A percentile compares a stretch with the other conserved stretches of the same genome.
Conservation (phyloP, 1,284 basidiomycete genomes). For the Agroathelia rolfsii region DNA sequence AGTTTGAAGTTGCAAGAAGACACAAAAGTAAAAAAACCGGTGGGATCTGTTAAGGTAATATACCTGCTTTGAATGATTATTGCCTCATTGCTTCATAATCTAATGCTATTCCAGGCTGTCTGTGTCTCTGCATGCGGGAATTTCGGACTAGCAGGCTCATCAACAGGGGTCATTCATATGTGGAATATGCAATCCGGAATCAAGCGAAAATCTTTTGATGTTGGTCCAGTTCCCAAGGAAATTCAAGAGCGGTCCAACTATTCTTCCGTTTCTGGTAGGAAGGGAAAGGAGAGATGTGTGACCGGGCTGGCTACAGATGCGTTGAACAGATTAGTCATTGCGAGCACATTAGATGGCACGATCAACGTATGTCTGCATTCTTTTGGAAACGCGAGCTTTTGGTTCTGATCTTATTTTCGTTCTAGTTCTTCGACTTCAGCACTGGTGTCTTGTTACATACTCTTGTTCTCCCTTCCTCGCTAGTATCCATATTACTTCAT, state of each 20-base stretch:
- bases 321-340: constrained; percentile 75
- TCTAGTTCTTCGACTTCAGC: constrained; percentile 94
- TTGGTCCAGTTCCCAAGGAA: constrained; percentile 52
- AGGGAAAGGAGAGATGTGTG: constrained; percentile 49
- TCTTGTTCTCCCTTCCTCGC: constrained; percentile 57
- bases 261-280: constrained; percentile 31
- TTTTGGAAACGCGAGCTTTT: constrained; percentile 3
- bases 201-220: constrained; percentile 66
- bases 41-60: constrained; percentile 57
- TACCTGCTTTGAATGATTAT: constrained; percentile 8
- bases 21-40: constrained; percentile 35
- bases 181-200: constrained; percentile 97
- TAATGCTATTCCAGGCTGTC: constrained; percentile 47
- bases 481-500: constrained; percentile 70
- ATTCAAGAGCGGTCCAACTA: constrained; percentile 32
- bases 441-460: constrained; percentile 65
- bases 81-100: constrained; percentile 5
- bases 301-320: constrained; percentile 84
- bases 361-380: constrained; percentile 58
- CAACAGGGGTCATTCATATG: constrained; percentile 72
- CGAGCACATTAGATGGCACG: constrained; percentile 81
- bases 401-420: constrained; percentile 4
- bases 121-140: constrained; percentile 95
- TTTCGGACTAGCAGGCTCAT: constrained; percentile 81
- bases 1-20: constrained; percentile 41